Base-by-base conservation (phyloP, 148 eudicot species). In the Camellia sinensis region DNA sequence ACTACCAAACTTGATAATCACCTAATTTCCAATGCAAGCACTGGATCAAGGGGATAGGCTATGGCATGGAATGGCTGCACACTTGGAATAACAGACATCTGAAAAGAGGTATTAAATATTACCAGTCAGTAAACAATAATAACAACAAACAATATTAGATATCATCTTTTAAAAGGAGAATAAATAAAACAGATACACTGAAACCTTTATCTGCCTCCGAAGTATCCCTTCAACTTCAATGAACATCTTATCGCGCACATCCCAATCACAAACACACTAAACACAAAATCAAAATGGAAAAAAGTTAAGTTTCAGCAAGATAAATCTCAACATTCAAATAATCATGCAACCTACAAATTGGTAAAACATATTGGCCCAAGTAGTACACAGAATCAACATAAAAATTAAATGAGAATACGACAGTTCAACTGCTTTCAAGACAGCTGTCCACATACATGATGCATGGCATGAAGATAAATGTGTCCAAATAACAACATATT, bases 1-100 rank as follows among this genome's bases (percentile, higher is more conserved):
- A 43, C 44, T 74, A 53, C 9, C 66, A 71, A 69, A 62, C 52
- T 14, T 61, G 44, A 6, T 59, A 71, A 66, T 70, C 84, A 87
- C 99, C 99, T 96, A 67, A 96, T 96, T 77, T 96, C 97, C 64
- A 96, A 87, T 40, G 99, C 97, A 82, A 96, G 98, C 84, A 93
- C 79, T 53, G 97, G 92, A 78, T 96, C 99, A 86, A 96, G 91
- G 46, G 99, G 99, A 80, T 96, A 96, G 43, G 99, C 99, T 74
- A 96, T 92, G 44, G 99, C 99, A 89, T 96, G 98, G 86, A 96
- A 96, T 46, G 99, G 99, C 77, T 93, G 99, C 79, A 96, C 99
- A 81, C 98, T 96, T 75, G 99, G 99, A 73, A 94, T 84, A 81
- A 91, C 87, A 53, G 94, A 88, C 91, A 87, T 92, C 99, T 96